Conservation (phyloP, 768 basidiomycete species). For the Panaeolus papilionaceus region DNA sequence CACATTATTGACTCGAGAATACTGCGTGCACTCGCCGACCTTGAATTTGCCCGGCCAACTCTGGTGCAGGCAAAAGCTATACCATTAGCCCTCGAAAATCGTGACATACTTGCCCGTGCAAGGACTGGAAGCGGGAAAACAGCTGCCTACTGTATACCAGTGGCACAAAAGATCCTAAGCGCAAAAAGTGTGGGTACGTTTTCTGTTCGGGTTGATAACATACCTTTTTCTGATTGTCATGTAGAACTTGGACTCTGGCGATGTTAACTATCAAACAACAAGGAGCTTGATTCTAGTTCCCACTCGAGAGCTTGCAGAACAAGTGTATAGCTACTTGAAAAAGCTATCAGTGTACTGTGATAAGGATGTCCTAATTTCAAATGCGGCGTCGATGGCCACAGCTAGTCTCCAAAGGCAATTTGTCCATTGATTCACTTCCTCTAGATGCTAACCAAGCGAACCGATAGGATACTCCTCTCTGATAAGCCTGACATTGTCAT, state of each 20-base stretch:
- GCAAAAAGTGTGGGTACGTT: constrained; percentile 73
- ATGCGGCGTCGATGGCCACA: constrained; percentile 76
- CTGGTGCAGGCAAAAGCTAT: constrained; percentile 92
- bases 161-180: constrained; percentile 86
- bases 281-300: constrained; percentile 86
- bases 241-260: constrained; percentile 45
- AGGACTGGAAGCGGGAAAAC: constrained; percentile 98
- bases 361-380: constrained; percentile 70
- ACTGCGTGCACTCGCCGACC: constrained; percentile 87
- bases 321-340: constrained; percentile 76
- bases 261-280: constrained; percentile 59
- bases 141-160: constrained; percentile 91
- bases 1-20: constrained; percentile 85
- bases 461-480: constrained; percentile 41
- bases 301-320: constrained; percentile 91
- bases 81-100: constrained; percentile 86
- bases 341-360: constrained; percentile 80
- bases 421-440: neutral
- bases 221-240: constrained; percentile 4
- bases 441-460: constrained; percentile 2
- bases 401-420: constrained; percentile 77
- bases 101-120: constrained; percentile 92
- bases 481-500: constrained; percentile 48
- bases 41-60: constrained; percentile 90
- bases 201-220: constrained; percentile 14